Evolutionary conservation across 2,329 filamentous ascomycete species (phyloP).

Genomic region (Verruconis gallopava): DNA sequence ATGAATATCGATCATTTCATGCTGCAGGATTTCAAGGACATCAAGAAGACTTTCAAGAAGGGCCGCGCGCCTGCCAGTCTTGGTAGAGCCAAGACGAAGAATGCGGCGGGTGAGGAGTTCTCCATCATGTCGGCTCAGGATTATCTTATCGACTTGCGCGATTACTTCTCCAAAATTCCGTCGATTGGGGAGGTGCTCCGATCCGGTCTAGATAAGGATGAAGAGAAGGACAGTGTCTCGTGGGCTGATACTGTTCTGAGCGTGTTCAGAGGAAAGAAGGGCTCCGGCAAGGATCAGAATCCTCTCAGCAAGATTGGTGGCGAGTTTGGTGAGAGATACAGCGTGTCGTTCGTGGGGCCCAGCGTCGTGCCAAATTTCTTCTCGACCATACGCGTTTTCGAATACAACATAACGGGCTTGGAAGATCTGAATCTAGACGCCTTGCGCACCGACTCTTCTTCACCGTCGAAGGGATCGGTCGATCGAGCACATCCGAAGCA

Average conservation of each 20-base stretch:
- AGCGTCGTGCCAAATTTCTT: constrained; percentile 91
- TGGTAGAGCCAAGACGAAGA: constrained; percentile 27
- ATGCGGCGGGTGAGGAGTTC: constrained; percentile 25
- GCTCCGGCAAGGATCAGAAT: constrained; percentile 38
- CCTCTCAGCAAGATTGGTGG: constrained; percentile 58
- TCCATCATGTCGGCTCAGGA: constrained; percentile 51
- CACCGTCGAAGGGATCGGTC: constrained; percentile 16
- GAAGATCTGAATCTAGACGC: constrained; percentile 30
- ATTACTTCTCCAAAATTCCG: constrained; percentile 66
- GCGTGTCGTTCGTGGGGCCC: constrained; percentile 65
- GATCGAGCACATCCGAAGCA: constrained; percentile 14
- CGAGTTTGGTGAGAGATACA: constrained; percentile 72
- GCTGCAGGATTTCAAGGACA: constrained; percentile 69
- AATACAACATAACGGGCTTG: constrained; percentile 81
- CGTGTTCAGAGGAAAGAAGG: constrained; percentile 20
- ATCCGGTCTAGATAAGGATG: constrained; percentile 12
- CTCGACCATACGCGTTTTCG: constrained; percentile 75
- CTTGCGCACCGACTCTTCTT: constrained; percentile 12
- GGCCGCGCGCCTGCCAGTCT: constrained; percentile 18
- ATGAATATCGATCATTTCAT: constrained; percentile 99
- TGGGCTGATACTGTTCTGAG: background rate
- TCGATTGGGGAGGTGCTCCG: constrained; percentile 31
- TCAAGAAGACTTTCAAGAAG: constrained; percentile 45
- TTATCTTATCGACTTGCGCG: constrained; percentile 67
- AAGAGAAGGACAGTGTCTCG: constrained; percentile 15